phyloP scores from a whole-genome alignment of 2,329 filamentous ascomycete species.

The Orbilia brochopaga region DNA sequence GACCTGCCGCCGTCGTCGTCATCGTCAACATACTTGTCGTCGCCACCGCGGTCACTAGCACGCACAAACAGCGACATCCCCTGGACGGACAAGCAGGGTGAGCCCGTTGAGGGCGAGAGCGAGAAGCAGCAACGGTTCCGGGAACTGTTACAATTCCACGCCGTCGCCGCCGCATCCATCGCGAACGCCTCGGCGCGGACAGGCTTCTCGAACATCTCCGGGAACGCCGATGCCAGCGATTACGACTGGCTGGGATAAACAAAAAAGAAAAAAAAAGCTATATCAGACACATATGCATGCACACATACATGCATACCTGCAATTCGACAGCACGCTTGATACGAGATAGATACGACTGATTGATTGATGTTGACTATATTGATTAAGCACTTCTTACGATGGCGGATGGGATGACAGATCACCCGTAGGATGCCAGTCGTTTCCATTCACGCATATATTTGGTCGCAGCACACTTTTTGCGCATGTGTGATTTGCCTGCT shows the following conservation, averaged over 20 bases:
- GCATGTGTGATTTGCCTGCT: too few species aligned
- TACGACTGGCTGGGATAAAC: conserved; percentile 39
- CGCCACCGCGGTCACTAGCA: conserved; percentile 11
- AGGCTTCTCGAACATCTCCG: conserved; percentile 40
- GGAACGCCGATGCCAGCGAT: conserved; percentile 34
- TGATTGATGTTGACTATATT: conserved; percentile 2
- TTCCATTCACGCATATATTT: too few species aligned
- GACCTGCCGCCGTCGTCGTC: conserved; percentile 11
- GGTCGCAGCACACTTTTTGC: too few species aligned
- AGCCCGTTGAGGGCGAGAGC: conserved; percentile 30
- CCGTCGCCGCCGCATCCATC: conserved; percentile 38
- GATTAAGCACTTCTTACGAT: too few species aligned
- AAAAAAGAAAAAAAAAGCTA: neutral
- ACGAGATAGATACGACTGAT: conserved; percentile 16
- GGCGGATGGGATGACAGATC: too few species aligned
- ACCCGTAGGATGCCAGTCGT: too few species aligned
- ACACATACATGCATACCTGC: too few species aligned
- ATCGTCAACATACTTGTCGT: conserved; percentile 15
- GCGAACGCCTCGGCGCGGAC: conserved; percentile 45
- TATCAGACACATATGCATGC: too few species aligned
- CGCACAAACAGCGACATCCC: conserved; percentile 45
- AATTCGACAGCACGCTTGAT: neutral
- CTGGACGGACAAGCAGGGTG: conserved; percentile 30
- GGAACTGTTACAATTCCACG: conserved; percentile 48
- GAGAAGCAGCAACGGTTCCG: conserved; percentile 36